phyloP scores from a whole-genome alignment of 1,139 yeast genomes.

The Yamadazyma kanchanaburiensis region DNA sequence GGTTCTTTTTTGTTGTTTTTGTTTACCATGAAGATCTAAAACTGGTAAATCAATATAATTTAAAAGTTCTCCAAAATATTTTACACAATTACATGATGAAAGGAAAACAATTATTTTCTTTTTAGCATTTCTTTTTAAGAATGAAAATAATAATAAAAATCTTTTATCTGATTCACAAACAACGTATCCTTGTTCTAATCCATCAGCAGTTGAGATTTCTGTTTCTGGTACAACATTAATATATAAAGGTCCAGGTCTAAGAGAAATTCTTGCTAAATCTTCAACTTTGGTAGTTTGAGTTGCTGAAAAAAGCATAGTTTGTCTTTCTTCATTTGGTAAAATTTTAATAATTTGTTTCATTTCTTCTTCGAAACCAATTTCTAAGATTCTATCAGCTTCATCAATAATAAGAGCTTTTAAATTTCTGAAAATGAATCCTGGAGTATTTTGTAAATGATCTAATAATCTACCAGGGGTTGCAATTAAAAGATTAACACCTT shows the following conservation, averaged over 20 bases:
- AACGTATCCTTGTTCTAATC: conserved; percentile 96
- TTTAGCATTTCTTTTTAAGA: conserved; percentile 84
- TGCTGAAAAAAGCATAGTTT: conserved; percentile 95
- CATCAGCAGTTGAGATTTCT: conserved; percentile 89
- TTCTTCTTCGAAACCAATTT: conserved; percentile 97
- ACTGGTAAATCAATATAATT: conserved; percentile 97
- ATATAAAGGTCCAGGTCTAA: conserved; percentile 92
- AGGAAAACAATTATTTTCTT: conserved; percentile 91
- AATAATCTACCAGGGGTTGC: conserved; percentile 97
- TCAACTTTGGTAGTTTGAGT: conserved; percentile 99
- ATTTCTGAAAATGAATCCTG: conserved; percentile 91
- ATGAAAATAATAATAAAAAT: conserved; percentile 84
- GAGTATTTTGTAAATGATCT: conserved; percentile 94
- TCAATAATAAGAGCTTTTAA: conserved; percentile 91
- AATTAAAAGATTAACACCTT: conserved; percentile 89
- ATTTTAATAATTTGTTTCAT: conserved; percentile 95
- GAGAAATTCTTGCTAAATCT: conserved; percentile 93
- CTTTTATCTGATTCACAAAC: conserved; percentile 96
- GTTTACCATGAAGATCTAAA: conserved; percentile 93
- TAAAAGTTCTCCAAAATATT: conserved; percentile 89
- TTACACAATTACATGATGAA: conserved; percentile 95
- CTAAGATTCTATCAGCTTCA: conserved; percentile 95
- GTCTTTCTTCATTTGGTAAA: conserved; percentile 91
- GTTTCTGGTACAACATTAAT: conserved; percentile 88
- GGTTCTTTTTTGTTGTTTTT: conserved; percentile 96